phyloP scores from a whole-genome alignment of 225 moss, liverwort and hornwort genomes.

The Pseudoscleropodium purum region DNA sequence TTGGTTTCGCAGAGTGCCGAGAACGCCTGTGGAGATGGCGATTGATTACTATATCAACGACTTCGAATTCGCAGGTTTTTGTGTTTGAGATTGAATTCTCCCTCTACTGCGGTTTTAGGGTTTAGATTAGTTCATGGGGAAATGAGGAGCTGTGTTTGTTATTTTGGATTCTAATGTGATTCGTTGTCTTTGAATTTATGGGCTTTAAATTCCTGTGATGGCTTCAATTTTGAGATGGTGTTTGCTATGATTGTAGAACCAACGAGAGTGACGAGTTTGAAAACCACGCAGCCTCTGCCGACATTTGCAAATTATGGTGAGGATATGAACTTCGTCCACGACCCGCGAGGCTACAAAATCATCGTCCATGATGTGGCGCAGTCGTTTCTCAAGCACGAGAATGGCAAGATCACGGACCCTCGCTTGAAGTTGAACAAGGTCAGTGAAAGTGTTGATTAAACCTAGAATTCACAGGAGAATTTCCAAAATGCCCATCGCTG shows the following conservation, averaged over 20 bases:
- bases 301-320: slow-evolving; percentile 50
- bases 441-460: not conserved
- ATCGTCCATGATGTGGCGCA: slow-evolving; percentile 36
- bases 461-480: not conserved
- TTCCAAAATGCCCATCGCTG: not conserved
- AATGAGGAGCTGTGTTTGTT: not conserved
- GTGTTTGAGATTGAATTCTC: no score
- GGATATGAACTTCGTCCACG: slow-evolving; percentile 55
- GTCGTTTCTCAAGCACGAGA: slow-evolving; percentile 23
- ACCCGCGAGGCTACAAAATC: slow-evolving; percentile 41
- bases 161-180: not conserved
- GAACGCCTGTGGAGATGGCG: slow-evolving; percentile 52
- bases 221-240: not conserved
- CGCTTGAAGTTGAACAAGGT: slow-evolving; percentile 61
- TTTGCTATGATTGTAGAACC: slow-evolving; percentile 34
- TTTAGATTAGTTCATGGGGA: not conserved
- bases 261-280: slow-evolving; percentile 69
- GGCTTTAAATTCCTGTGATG: not conserved
- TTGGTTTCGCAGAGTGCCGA: slow-evolving; percentile 34
- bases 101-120: not conserved
- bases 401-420: slow-evolving; percentile 30
- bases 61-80: slow-evolving; percentile 56
- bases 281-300: slow-evolving; percentile 49
- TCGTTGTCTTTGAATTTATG: not conserved
- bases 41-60: slow-evolving; percentile 56